Percentiles rank a stretch among this genome's conserved stretches.
Conservation (phyloP, 805 yeast genomes). For the Wickerhamiella cacticola region DNA sequence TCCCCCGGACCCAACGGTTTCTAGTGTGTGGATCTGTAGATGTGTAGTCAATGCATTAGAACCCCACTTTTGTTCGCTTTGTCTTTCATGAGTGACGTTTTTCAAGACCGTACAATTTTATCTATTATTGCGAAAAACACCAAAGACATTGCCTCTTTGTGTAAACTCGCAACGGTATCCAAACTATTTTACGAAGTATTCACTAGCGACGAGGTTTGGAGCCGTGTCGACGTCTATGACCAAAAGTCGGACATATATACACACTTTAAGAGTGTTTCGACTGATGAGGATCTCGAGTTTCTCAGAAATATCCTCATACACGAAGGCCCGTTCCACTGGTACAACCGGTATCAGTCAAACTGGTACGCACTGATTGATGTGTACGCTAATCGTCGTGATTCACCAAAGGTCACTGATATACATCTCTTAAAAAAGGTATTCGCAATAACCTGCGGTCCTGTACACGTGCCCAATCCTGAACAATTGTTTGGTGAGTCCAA, state of each 20-base stretch:
- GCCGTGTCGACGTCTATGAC: neutral
- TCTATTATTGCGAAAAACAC: neutral
- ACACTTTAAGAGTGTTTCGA: neutral
- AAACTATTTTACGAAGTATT: neutral
- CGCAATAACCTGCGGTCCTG: neutral
- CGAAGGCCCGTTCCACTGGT: neutral
- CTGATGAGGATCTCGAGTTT: neutral
- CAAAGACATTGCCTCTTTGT: neutral
- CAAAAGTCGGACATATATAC: neutral
- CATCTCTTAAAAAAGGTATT: neutral
- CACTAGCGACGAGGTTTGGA: conserved; percentile 6
- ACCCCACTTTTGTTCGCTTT: neutral
- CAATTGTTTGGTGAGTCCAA: neutral
- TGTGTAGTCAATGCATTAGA: neutral
- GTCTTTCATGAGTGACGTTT: neutral
- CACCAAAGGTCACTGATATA: neutral
- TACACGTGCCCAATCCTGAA: neutral
- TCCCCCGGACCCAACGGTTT: no score
- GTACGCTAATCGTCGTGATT: neutral
- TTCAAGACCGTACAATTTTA: neutral
- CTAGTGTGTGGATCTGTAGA: neutral
- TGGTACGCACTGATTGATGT: neutral
- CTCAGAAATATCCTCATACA: neutral
- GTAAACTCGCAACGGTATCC: conserved; percentile 2
- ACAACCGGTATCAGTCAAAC: neutral